These are phyloP conservation scores for Talaromyces thailandensis DNA, from an alignment of 495 filamentous ascomycete genomes.

Conservation along the genomic window DNA sequence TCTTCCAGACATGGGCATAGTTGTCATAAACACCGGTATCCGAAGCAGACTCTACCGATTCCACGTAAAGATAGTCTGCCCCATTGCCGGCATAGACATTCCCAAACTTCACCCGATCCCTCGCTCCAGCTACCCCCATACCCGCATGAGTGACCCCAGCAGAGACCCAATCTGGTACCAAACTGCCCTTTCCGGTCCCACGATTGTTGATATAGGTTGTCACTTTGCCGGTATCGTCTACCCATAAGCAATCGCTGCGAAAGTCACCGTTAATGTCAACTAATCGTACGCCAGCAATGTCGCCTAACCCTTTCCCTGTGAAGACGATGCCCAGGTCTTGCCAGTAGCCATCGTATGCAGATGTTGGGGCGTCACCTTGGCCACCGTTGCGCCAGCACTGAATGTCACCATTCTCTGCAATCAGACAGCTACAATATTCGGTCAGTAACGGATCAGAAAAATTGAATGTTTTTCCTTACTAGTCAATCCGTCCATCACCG, in stretches of 20 bases:
- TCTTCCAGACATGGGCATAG: conserved; percentile 11
- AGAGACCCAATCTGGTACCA: not conserved
- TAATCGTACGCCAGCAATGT: not conserved
- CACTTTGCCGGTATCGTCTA: conserved; percentile 13
- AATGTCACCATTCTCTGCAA: not conserved
- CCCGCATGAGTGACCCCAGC: not conserved
- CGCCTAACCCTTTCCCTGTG: not conserved
- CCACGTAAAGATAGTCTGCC: not conserved
- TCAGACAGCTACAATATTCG: not conserved
- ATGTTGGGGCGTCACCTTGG: not conserved
- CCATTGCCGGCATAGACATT: not conserved
- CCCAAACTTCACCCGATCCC: conserved; percentile 8
- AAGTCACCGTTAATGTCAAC: not conserved
- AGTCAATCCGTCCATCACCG: conserved; percentile 20
- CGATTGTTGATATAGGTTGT: conserved; percentile 18
- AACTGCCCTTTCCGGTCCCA: conserved; percentile 8
- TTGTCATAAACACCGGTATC: not conserved
- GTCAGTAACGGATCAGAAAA: not conserved
- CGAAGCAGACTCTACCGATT: not conserved
- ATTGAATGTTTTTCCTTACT: not conserved
- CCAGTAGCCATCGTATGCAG: not conserved
- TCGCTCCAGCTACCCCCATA: not conserved
- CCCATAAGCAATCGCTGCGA: conserved; percentile 18
- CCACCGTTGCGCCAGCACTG: not conserved
- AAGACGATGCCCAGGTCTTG: not conserved